A percentile compares a stretch with the other conserved stretches of the same genome.
Conservation (phyloP, 768 basidiomycete species). For the Mycena galopus region DNA sequence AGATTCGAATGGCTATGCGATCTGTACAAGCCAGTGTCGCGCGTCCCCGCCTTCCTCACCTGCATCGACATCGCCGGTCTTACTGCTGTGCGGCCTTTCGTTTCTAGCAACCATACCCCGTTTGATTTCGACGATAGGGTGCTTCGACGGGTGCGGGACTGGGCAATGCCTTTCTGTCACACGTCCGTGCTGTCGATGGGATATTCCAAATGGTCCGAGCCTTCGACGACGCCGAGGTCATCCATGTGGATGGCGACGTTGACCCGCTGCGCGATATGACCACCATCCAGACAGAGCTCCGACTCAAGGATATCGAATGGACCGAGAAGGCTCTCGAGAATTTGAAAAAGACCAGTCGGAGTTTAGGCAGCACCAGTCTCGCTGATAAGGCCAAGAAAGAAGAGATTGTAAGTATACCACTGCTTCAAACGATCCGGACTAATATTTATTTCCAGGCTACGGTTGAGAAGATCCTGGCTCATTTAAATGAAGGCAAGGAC, state of each 20-base stretch:
- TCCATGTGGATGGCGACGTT: conserved; percentile 98
- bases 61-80: conserved; percentile 99
- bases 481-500: conserved; percentile 87
- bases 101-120: background rate
- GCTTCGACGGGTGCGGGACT: conserved; percentile 98
- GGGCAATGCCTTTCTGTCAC: conserved; percentile 97
- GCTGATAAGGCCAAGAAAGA: conserved; percentile 97
- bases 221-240: conserved; percentile 99
- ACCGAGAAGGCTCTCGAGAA: conserved; percentile 90
- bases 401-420: conserved; percentile 75
- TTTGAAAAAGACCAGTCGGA: conserved; percentile 79
- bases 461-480: conserved; percentile 87
- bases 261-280: conserved; percentile 97
- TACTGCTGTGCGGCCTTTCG: conserved; percentile 75
- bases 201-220: conserved; percentile 99
- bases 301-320: conserved; percentile 99
- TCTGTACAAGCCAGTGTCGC: conserved; percentile 88
- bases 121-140: conserved; percentile 62
- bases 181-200: conserved; percentile 98
- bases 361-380: conserved; percentile 80
- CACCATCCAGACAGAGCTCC: conserved; percentile 94
- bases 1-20: conserved; percentile 97
- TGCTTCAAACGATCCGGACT: conserved; percentile 17
- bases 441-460: conserved; percentile 65
- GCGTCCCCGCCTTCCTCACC: conserved; percentile 94